These are phyloP conservation scores for Cryptococcus jaspeensis DNA, from an alignment of 1,284 basidiomycete genomes.

Conservation along the genomic window DNA sequence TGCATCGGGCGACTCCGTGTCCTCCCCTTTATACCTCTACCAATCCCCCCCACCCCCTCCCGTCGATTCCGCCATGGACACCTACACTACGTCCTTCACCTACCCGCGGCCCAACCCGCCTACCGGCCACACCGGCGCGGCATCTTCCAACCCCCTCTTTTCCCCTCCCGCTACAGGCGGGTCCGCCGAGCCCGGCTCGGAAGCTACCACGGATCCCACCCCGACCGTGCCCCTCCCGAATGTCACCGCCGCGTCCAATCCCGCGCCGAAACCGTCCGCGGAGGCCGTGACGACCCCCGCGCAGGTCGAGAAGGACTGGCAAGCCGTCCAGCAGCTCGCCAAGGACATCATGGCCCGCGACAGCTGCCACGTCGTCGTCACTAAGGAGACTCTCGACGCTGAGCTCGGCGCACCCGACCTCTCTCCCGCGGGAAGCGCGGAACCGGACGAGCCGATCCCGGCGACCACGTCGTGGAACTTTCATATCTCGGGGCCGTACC, in stretches of 20 bases:
- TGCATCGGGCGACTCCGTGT: too few relatives aligned
- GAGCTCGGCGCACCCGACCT: constrained; percentile 7
- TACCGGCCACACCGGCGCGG: neutral
- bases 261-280: constrained; percentile 11
- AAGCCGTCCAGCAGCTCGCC: constrained; percentile 76
- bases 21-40: too few relatives aligned
- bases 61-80: constrained; percentile 64
- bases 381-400: constrained; percentile 54
- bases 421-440: neutral
- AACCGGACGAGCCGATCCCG: constrained; percentile 10
- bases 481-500: constrained; percentile 84
- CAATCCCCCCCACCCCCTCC: too few relatives aligned
- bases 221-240: constrained; percentile 22
- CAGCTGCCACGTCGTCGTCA: constrained; percentile 76
- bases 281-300: constrained; percentile 20
- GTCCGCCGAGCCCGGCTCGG: neutral
- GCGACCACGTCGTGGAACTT: constrained; percentile 66
- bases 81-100: constrained; percentile 76
- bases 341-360: constrained; percentile 76
- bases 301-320: constrained; percentile 50
- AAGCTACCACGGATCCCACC: constrained; percentile 12
- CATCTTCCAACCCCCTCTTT: neutral
- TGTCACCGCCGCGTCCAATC: constrained; percentile 19
- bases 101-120: constrained; percentile 44
- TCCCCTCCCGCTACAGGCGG: neutral